Percentiles rank a stretch among this genome's conserved stretches.
phyloP scores from a whole-genome alignment of 306 rosid genomes.

The Cyclanthera cordifolia region DNA sequence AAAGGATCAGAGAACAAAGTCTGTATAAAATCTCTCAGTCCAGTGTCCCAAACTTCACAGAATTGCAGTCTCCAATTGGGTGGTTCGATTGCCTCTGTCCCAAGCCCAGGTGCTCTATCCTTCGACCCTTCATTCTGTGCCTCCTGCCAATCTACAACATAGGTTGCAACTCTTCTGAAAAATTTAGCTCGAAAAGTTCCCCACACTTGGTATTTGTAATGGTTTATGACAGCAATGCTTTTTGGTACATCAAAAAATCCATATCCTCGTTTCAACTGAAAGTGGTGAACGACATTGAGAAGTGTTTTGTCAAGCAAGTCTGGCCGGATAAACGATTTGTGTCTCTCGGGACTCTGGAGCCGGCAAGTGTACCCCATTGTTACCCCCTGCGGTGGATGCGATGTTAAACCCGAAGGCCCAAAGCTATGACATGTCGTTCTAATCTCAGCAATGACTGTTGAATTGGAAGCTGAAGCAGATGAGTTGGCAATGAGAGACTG shows the following conservation, averaged over 20 bases:
- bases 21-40: constrained; percentile 55
- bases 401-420: constrained; percentile 78
- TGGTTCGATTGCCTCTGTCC: constrained; percentile 81
- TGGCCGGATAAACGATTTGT: constrained; percentile 73
- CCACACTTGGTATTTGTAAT: constrained; percentile 96
- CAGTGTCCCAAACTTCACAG: constrained; percentile 90
- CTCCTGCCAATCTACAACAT: constrained; percentile 89
- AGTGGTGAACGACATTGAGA: constrained; percentile 86
- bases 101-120: constrained; percentile 94
- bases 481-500: constrained; percentile 37
- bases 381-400: constrained; percentile 54
- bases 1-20: constrained; percentile 50
- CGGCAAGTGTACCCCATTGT: constrained; percentile 82
- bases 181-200: constrained; percentile 71
- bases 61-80: constrained; percentile 62
- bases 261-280: constrained; percentile 47
- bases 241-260: constrained; percentile 36
- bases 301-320: constrained; percentile 55
- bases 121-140: constrained; percentile 80
- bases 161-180: constrained; percentile 85
- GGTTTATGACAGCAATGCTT: constrained; percentile 49
- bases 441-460: constrained; percentile 45
- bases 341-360: constrained; percentile 55
- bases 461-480: constrained; percentile 32
- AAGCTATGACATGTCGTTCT: constrained; percentile 79